Conservation (phyloP, 495 filamentous ascomycete species). For the Paragyromitra xinjiangensis region DNA sequence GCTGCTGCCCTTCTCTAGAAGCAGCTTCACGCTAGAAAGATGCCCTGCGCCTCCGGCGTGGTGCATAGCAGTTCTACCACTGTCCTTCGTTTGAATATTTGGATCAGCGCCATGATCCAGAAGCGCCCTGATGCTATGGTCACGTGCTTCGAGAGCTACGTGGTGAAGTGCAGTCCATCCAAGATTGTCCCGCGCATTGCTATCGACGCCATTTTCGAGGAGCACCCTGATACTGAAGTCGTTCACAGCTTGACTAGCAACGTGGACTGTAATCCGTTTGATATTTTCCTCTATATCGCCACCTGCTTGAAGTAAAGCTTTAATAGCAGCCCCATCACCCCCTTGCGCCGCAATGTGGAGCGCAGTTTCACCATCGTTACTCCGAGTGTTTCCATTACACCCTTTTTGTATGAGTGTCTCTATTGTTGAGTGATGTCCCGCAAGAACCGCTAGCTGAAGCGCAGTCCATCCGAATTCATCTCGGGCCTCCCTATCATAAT, state of each 20-base stretch:
- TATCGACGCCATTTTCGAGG: conserved; percentile 42
- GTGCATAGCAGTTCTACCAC: conserved; percentile 44
- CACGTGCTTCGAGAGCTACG: conserved; percentile 38
- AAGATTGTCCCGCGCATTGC: conserved; percentile 38
- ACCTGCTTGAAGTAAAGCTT: conserved; percentile 40
- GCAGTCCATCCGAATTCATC: conserved; percentile 49
- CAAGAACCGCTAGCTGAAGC: conserved; percentile 45
- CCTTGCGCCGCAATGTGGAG: conserved; percentile 46
- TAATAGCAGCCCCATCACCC: conserved; percentile 40
- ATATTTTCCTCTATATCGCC: conserved; percentile 48
- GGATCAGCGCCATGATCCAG: conserved; percentile 42
- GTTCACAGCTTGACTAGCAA: conserved; percentile 47
- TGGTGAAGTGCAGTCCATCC: conserved; percentile 47
- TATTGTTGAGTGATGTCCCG: conserved; percentile 42
- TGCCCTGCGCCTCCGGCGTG: conserved; percentile 31
- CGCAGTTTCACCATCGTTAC: conserved; percentile 46
- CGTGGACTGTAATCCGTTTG: conserved; percentile 44
- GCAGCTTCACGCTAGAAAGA: conserved; percentile 41
- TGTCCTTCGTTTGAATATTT: conserved; percentile 42
- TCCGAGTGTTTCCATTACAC: conserved; percentile 39
- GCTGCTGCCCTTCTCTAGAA: conserved; percentile 40
- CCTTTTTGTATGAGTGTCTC: conserved; percentile 36
- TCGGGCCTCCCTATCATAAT: conserved; percentile 32
- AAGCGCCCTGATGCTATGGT: conserved; percentile 42
- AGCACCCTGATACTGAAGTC: conserved; percentile 47